Evolutionary conservation across 306 rosid species (phyloP).

Genomic region (Pyrus communis): DNA sequence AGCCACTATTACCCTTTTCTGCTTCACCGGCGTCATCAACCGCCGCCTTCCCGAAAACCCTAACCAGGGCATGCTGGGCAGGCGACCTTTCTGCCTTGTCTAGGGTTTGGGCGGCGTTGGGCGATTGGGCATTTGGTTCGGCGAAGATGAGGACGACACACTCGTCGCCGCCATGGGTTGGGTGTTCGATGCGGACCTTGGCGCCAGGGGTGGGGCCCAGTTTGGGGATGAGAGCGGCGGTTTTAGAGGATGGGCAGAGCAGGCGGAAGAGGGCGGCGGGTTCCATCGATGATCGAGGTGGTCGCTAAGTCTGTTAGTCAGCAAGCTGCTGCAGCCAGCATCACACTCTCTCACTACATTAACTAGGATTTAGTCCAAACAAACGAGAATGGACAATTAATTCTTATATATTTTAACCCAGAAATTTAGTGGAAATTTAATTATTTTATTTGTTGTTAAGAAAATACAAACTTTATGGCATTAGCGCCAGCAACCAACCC

Average conservation of each 20-base stretch:
- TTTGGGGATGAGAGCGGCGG: constrained; percentile 23
- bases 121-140: constrained; percentile 12
- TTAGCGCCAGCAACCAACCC: too few species aligned
- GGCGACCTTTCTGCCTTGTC: constrained; percentile 33
- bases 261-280: constrained; percentile 39
- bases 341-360: not conserved
- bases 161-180: constrained; percentile 36
- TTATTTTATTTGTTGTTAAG: too few species aligned
- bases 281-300: not conserved
- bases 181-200: constrained; percentile 36
- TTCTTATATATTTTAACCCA: too few species aligned
- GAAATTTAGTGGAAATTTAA: too few species aligned
- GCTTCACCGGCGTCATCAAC: constrained; percentile 17
- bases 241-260: constrained; percentile 42
- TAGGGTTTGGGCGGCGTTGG: constrained; percentile 5
- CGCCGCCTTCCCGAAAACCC: constrained; percentile 47
- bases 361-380: too few species aligned
- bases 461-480: too few species aligned
- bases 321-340: not conserved
- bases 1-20: constrained; percentile 7
- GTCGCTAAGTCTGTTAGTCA: not conserved
- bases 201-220: constrained; percentile 33
- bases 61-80: constrained; percentile 50
- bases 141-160: constrained; percentile 31
- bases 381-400: too few species aligned